These are phyloP conservation scores for Lentinula lateritia DNA, from an alignment of 768 basidiomycete species.

Conservation along the genomic window DNA sequence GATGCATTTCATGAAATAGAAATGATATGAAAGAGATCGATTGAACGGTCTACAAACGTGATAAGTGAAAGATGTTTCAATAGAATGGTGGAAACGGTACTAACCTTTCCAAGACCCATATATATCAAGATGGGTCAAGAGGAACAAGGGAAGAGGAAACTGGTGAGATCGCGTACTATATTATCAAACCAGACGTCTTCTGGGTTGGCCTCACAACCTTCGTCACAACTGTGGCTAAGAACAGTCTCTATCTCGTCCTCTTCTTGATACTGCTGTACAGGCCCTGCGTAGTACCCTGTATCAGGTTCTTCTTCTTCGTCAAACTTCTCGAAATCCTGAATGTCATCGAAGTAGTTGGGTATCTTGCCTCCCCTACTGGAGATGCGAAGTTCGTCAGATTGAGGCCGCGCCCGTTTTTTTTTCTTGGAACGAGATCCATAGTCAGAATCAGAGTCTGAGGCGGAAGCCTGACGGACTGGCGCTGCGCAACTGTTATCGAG, in stretches of 20 bases:
- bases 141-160: slow-evolving; percentile 4
- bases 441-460: slow-evolving; percentile 81
- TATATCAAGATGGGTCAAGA: slow-evolving; percentile 5
- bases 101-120: slow-evolving; percentile 93
- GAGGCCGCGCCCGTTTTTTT: slow-evolving; percentile 59
- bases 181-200: slow-evolving; percentile 87
- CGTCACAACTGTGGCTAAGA: slow-evolving; percentile 80
- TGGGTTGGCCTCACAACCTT: slow-evolving; percentile 67
- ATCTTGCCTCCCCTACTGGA: slow-evolving; percentile 72
- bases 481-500: slow-evolving; percentile 21
- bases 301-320: slow-evolving; percentile 58
- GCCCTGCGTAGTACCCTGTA: slow-evolving; percentile 51
- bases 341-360: slow-evolving; percentile 81
- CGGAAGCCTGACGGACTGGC: slow-evolving; percentile 47
- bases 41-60: slow-evolving; percentile 71
- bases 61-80: slow-evolving; percentile 10
- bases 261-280: slow-evolving; percentile 51
- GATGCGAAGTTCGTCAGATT: slow-evolving; percentile 68
- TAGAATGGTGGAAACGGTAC: slow-evolving; percentile 3
- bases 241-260: slow-evolving; percentile 92
- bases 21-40: slow-evolving; percentile 93
- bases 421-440: slow-evolving; percentile 84
- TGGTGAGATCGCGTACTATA: slow-evolving; percentile 46
- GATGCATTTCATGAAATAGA: slow-evolving; percentile 86
- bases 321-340: slow-evolving; percentile 71